Percentiles rank a stretch among this genome's conserved stretches.
phyloP scores from a whole-genome alignment of 2,329 filamentous ascomycete species.

The Fusarium nurragi region DNA sequence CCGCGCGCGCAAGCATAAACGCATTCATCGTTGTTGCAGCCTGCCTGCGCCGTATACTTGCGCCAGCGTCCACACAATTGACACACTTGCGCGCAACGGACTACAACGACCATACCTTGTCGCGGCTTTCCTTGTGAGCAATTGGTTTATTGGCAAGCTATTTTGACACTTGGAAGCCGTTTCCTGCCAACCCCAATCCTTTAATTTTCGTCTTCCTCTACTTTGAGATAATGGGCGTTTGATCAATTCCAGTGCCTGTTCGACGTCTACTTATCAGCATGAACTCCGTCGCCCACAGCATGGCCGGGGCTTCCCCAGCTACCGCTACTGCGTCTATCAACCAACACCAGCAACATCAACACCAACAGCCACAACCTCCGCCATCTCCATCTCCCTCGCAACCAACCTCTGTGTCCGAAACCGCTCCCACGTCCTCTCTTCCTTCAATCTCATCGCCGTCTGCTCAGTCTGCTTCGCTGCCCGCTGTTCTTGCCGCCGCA shows the following conservation, averaged over 20 bases:
- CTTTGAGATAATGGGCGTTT: constrained; percentile 43
- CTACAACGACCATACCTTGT: constrained; percentile 4
- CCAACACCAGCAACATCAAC: constrained; percentile 41
- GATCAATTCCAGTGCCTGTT: constrained; percentile 29
- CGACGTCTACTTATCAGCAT: constrained; percentile 43
- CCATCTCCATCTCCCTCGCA: constrained; percentile 42
- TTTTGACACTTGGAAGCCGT: constrained; percentile 20
- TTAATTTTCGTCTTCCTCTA: not conserved
- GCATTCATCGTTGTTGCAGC: constrained; percentile 19
- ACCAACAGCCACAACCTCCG: constrained; percentile 41
- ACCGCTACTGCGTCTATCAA: constrained; percentile 29
- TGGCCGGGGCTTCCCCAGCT: constrained; percentile 46
- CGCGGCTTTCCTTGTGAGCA: constrained; percentile 3
- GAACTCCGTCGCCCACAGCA: constrained; percentile 52
- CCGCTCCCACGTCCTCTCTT: constrained; percentile 38
- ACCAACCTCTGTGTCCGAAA: constrained; percentile 40
- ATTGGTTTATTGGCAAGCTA: constrained; percentile 17
- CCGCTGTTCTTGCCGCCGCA: constrained; percentile 38
- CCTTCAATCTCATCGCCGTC: constrained; percentile 43
- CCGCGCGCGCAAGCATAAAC: constrained; percentile 16
- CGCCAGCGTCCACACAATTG: constrained; percentile 23
- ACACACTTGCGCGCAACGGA: constrained; percentile 18
- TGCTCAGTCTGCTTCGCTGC: constrained; percentile 42
- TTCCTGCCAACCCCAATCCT: constrained; percentile 12
- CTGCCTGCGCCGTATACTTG: constrained; percentile 32